Evolutionary conservation across 2,329 filamentous ascomycete species (phyloP).

Genomic region (Arthroderma sp.): DNA sequence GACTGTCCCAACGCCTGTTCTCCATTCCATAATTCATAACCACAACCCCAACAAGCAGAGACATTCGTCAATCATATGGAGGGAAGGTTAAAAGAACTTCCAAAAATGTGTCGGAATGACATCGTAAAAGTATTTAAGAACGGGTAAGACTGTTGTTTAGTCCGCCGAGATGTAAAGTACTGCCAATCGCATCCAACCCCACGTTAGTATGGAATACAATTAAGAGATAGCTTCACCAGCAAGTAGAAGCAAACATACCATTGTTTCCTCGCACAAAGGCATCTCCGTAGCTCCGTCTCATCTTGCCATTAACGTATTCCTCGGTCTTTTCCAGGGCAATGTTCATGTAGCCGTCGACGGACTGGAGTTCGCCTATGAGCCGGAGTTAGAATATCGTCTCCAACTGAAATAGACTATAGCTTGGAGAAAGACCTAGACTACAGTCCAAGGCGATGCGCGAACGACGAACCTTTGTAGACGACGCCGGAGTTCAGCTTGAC

Average conservation of each 20-base stretch:
- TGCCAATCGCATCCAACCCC: background rate
- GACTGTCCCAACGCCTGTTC: background rate
- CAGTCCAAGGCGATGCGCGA: too few species aligned
- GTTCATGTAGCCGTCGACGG: slow-evolving; percentile 99
- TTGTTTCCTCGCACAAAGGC: slow-evolving; percentile 95
- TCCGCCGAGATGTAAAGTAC: slow-evolving; percentile 14
- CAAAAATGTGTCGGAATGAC: background rate
- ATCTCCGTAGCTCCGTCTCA: slow-evolving; percentile 78
- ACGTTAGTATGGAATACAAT: background rate
- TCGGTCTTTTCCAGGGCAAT: slow-evolving; percentile 93
- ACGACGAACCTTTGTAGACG: slow-evolving; percentile 71
- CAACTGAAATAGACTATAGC: background rate
- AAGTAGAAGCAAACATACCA: slow-evolving; percentile 43
- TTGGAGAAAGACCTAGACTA: too few species aligned
- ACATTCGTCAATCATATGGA: background rate
- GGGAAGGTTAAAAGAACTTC: background rate
- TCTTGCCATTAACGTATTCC: slow-evolving; percentile 75
- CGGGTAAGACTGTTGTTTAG: background rate
- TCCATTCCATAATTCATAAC: background rate
- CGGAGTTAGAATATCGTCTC: background rate
- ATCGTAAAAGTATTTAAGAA: background rate
- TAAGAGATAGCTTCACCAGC: background rate
- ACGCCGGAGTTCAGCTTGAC: slow-evolving; percentile 99
- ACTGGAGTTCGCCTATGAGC: slow-evolving; percentile 78
- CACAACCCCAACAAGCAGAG: too few species aligned